Evolutionary conservation across 441 rosid genomes (phyloP).

Genomic region (Pelargonium myrrhifolium): DNA sequence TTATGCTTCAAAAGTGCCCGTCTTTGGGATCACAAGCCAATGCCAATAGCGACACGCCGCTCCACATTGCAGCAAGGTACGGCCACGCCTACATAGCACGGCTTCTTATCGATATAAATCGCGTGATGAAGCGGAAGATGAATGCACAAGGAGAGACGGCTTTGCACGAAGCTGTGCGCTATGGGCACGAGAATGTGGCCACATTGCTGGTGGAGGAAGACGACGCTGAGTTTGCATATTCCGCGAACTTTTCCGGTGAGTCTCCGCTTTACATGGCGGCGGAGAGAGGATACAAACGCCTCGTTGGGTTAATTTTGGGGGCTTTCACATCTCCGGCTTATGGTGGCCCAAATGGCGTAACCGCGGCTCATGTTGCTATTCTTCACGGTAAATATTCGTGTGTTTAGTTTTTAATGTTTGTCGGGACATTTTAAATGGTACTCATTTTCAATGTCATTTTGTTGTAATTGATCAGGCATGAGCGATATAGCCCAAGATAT

Average conservation of each 20-base stretch:
- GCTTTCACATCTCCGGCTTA: neutral
- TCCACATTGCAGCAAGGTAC: neutral
- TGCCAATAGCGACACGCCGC: neutral
- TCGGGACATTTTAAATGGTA: no score
- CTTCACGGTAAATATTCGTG: neutral
- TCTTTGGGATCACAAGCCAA: neutral
- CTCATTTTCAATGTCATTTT: no score
- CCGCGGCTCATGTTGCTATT: neutral
- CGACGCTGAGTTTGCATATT: neutral
- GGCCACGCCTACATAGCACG: neutral
- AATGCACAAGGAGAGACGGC: neutral
- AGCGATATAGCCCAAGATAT: neutral
- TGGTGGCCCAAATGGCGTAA: neutral
- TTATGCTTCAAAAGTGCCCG: neutral
- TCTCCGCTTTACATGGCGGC: slow-evolving; percentile 9
- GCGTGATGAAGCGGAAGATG: slow-evolving; percentile 2
- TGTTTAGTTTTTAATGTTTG: no score
- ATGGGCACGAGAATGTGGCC: neutral
- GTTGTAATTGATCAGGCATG: no score
- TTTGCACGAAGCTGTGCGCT: slow-evolving; percentile 2
- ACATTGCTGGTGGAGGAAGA: neutral
- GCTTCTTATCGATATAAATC: neutral
- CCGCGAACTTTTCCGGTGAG: neutral
- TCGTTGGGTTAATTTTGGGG: neutral
- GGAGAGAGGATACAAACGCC: neutral